phyloP scores from a whole-genome alignment of 352 stramenopile genomes.

The Globisporangium acanthophoron region DNA sequence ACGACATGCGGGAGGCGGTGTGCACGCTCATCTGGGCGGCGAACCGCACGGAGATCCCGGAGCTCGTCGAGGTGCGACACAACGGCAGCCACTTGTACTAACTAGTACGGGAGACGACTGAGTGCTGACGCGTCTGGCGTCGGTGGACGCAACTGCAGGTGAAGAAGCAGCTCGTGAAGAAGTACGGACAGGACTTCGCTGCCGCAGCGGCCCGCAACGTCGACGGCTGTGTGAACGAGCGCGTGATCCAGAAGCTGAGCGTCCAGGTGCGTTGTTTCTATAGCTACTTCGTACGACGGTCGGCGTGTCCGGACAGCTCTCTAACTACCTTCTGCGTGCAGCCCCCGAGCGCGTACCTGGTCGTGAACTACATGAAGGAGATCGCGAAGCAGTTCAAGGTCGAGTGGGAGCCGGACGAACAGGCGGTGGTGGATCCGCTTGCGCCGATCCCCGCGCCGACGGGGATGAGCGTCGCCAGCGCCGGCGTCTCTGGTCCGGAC shows the following conservation, averaged over 20 bases:
- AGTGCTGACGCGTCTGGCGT: too few relatives aligned
- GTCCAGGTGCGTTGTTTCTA: slow-evolving; percentile 47
- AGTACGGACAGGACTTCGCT: slow-evolving; percentile 88
- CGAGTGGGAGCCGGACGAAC: slow-evolving; percentile 88
- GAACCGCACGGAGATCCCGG: slow-evolving; percentile 89
- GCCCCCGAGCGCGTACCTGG: slow-evolving; percentile 91
- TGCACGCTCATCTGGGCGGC: slow-evolving; percentile 94
- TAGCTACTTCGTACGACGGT: background rate
- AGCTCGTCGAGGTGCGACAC: slow-evolving; percentile 76
- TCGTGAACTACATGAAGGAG: slow-evolving; percentile 95
- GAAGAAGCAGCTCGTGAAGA: slow-evolving; percentile 87
- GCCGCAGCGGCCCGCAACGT: slow-evolving; percentile 80
- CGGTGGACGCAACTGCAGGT: slow-evolving; percentile 19
- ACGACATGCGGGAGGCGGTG: slow-evolving; percentile 91
- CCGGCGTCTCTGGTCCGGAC: slow-evolving; percentile 77
- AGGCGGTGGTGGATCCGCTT: slow-evolving; percentile 65
- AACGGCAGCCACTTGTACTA: background rate
- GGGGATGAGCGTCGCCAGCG: slow-evolving; percentile 77
- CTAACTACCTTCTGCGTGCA: slow-evolving; percentile 10
- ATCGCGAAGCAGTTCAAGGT: slow-evolving; percentile 95
- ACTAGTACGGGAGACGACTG: too few relatives aligned
- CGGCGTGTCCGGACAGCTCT: background rate
- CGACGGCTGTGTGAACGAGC: slow-evolving; percentile 88
- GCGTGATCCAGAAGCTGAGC: slow-evolving; percentile 92
- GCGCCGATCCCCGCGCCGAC: slow-evolving; percentile 88